Base-by-base conservation (phyloP, 176 grass and related monocot species). In the Carex cristatella region DNA sequence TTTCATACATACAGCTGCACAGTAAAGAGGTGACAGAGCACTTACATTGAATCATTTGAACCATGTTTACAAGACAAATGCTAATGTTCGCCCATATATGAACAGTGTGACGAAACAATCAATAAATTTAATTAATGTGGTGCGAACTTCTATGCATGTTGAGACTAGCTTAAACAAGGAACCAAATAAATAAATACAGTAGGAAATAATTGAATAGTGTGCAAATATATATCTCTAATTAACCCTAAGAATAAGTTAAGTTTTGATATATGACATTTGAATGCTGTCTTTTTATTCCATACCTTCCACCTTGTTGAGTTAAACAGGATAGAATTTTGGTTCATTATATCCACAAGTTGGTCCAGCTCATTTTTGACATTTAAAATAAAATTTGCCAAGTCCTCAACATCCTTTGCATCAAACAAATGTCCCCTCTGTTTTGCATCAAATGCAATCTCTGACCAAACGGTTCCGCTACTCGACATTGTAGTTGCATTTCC, bases 261-360 rank as follows among this genome's bases (percentile, higher is more conserved):
- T 78, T 63, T 16, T 62, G 5, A 76, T 19, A 59, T 61, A 65
- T 61, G 56, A 44, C 27, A 5, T 35, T 11, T 28, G 1, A 76
- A 27, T 76, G 35, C 19, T 32, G 10, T 53, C 1, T 4, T 46
- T 74, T 81, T 42, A 49, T 35, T 80, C 14, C 66, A 81, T 90
- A 94, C 94, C 92, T 97, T 94, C 94, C 94, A 94, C 74, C 81
- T 94, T 28, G 90, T 87, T 85, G 63, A 83, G 60, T 66, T 91
- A 46, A 97, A 88, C 84, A 97, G 84, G 0, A 84, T 42, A 15
- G 94, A 97, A 40, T 94, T 66, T 14, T 92, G 69, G 79, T 83
- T 86, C 38, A 97, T 83, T 27, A 97, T 86, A 91, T 97, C 90
- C 2, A 82, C 94, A 64, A 97, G 87, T 75, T 94, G 77, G 90